phyloP scores from a whole-genome alignment of 1,284 basidiomycete genomes.

The Irpex sp. region DNA sequence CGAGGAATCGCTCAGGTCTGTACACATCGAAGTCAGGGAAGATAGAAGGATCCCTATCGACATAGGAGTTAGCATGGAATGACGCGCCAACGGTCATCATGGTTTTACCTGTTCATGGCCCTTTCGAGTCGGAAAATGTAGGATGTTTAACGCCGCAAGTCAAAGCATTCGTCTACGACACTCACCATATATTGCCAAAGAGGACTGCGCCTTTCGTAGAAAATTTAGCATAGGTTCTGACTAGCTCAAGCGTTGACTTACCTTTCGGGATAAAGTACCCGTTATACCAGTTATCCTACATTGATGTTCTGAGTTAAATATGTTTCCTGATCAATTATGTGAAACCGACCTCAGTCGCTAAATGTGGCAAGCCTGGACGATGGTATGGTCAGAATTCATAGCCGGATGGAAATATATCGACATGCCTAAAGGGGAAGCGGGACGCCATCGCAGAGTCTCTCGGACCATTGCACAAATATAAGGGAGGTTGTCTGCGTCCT shows the following conservation, averaged over 20 bases:
- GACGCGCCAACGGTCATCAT: background rate
- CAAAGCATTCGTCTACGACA: no score
- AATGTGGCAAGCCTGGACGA: background rate
- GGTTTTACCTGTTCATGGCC: background rate
- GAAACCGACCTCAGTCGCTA: background rate
- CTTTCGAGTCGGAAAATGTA: background rate
- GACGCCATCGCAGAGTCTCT: conserved; percentile 2
- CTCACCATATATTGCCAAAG: background rate
- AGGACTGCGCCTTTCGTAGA: background rate
- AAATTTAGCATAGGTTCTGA: background rate
- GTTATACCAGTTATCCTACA: background rate
- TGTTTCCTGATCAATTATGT: background rate
- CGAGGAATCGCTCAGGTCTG: background rate
- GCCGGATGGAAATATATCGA: background rate
- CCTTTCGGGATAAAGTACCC: background rate
- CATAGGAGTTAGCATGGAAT: background rate
- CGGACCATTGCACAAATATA: conserved; percentile 5
- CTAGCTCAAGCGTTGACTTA: background rate
- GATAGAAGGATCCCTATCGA: background rate
- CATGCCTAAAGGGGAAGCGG: background rate
- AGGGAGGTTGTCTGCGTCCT: background rate
- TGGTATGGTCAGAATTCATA: background rate
- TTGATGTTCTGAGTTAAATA: background rate
- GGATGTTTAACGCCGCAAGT: background rate
- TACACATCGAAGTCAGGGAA: background rate